A percentile compares a stretch with the other conserved stretches of the same genome.
Conservation (phyloP, 148 eudicot species). For the Fagopyrum homotropicum region DNA sequence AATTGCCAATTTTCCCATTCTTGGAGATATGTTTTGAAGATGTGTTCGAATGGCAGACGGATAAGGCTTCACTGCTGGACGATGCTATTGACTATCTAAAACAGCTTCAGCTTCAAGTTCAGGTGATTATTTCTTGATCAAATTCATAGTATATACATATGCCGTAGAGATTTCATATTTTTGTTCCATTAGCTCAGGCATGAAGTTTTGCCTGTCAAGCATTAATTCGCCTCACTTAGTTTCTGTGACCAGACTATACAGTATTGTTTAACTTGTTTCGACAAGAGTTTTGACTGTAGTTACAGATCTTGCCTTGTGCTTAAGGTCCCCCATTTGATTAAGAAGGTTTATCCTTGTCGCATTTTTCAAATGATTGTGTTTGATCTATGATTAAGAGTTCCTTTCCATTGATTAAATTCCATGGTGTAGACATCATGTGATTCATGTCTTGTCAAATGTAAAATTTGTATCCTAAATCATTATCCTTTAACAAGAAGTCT, state of each 20-base stretch:
- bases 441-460: no score
- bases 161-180: no score
- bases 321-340: no score
- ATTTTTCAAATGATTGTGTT: background rate
- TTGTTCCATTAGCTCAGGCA: no score
- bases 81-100: conserved; percentile 87
- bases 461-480: no score
- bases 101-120: conserved; percentile 83
- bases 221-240: background rate
- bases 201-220: no score
- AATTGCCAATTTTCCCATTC: background rate
- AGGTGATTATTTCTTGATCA: conserved; percentile 32
- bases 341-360: background rate
- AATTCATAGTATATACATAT: background rate
- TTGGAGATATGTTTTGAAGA: background rate
- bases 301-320: background rate
- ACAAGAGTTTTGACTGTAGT: background rate
- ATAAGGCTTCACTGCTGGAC: conserved; percentile 93
- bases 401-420: background rate
- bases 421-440: background rate
- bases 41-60: conserved; percentile 41
- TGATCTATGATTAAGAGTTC: background rate
- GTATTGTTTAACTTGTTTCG: background rate
- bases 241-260: background rate
- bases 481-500: no score